Percentiles rank a stretch among this genome's conserved stretches.
Conservation (phyloP, 108 stramenopile species). For the Cyclotella baltica region DNA sequence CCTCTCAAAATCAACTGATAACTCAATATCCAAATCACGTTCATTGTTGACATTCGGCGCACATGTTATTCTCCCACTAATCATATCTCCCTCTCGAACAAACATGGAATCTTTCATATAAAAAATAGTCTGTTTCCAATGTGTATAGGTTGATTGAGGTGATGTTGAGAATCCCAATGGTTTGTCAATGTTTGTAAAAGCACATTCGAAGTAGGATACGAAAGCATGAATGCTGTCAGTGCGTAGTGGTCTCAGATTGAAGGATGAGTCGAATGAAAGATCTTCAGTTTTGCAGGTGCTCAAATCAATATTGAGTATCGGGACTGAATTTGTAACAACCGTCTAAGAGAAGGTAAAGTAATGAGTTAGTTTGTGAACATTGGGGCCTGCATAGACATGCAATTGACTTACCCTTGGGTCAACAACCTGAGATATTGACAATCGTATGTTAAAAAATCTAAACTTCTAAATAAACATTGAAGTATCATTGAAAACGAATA, state of each 20-base stretch:
- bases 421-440: conserved; percentile 5
- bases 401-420: conserved; percentile 21
- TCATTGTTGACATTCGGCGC: conserved; percentile 73
- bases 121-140: conserved; percentile 98
- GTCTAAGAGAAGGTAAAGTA: conserved; percentile 20
- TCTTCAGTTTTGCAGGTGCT: conserved; percentile 91
- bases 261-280: conserved; percentile 78
- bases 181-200: conserved; percentile 92
- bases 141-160: conserved; percentile 93
- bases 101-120: conserved; percentile 69
- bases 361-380: too few species aligned
- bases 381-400: not conserved
- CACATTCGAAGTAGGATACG: conserved; percentile 96
- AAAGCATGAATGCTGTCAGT: conserved; percentile 93
- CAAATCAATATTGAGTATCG: conserved; percentile 92
- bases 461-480: not conserved
- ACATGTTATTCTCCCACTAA: conserved; percentile 69
- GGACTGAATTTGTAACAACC: conserved; percentile 79
- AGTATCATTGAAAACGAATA: not conserved
- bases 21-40: conserved; percentile 80
- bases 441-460: not conserved
- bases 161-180: conserved; percentile 96
- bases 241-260: conserved; percentile 73
- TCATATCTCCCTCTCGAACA: conserved; percentile 71
- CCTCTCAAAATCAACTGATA: conserved; percentile 67